Evolutionary conservation across 179 eudicot genomes (phyloP).

Genomic region (Beta corolliflora): DNA sequence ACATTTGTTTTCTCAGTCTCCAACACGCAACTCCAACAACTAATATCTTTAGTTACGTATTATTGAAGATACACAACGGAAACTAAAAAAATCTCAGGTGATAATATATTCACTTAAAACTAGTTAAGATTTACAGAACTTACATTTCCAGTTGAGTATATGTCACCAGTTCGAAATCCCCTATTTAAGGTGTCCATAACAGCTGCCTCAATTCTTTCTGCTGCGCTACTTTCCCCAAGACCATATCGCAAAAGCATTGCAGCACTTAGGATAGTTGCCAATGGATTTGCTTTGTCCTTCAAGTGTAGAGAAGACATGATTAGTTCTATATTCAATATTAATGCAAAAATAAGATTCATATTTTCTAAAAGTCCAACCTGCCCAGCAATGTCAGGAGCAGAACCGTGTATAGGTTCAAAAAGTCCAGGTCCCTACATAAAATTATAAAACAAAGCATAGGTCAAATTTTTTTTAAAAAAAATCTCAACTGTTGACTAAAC

Average conservation of each 20-base stretch:
- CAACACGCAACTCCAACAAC: too few relatives aligned
- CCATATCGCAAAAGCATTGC: slow-evolving; percentile 98
- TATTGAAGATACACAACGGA: too few relatives aligned
- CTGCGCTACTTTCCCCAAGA: slow-evolving; percentile 85
- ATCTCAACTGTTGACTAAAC: too few relatives aligned
- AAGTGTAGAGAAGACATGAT: slow-evolving; percentile 6
- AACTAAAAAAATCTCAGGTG: too few relatives aligned
- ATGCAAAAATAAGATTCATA: slow-evolving; percentile 5
- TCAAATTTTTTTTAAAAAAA: background rate
- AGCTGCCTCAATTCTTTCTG: slow-evolving; percentile 79
- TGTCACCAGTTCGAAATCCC: slow-evolving; percentile 93
- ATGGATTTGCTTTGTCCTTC: slow-evolving; percentile 94
- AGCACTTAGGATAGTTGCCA: slow-evolving; percentile 88
- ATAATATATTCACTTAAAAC: too few relatives aligned
- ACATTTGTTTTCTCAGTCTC: too few relatives aligned
- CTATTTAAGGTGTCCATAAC: slow-evolving; percentile 70
- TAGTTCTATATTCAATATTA: slow-evolving; percentile 4
- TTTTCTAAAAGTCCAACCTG: slow-evolving; percentile 50
- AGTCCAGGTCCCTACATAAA: slow-evolving; percentile 82
- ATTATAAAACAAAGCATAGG: background rate
- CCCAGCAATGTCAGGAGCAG: slow-evolving; percentile 99
- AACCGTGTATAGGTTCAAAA: slow-evolving; percentile 96
- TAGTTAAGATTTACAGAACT: slow-evolving; percentile 12
- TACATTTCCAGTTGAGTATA: slow-evolving; percentile 76
- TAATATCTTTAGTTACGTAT: too few relatives aligned